Base-by-base conservation (phyloP, 495 filamentous ascomycete genomes). In the Barbatosphaeria neglecta region DNA sequence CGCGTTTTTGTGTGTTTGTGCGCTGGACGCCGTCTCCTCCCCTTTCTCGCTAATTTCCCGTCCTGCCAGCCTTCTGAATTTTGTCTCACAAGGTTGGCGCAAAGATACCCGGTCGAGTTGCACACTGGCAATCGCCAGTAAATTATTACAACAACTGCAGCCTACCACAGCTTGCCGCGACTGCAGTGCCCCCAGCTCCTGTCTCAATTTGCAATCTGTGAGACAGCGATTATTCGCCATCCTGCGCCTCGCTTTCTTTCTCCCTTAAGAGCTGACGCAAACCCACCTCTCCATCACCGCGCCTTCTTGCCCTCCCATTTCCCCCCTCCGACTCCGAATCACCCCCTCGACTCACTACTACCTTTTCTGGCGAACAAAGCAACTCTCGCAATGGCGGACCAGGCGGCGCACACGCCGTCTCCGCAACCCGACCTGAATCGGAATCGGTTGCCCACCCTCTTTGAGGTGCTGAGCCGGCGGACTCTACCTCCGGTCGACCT, bases 401-500 rank as follows among this genome's bases (percentile, higher is more conserved):
- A 52, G 10, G 41, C 56, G 44, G 51, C 57, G 24, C 50, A 54
- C 20, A 56, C 57, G n/a, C 56, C 65, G 17, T 64, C 68, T 20
- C 63, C 66, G 20, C 51, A 63, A 41, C 74, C 74, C 22, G 74
- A 78, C 48, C 48, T 69, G 24, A 60, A 60, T 45, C 80, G 92
- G 44, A 92, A 94, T 59, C 78, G 92, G 31, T 76, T 99, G 10
- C 92, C 92, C 16, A 96, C 86, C 0, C 80, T 97, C 33, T 94
- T 92, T 60, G 92, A 99, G 62, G 92, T 97, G 31, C 73, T 99
- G 31, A 93, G 87, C 55, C 80, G 93, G 44, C 78, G 86, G 38
- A 99, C 92, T 2, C 73, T 90, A 17, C 82, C 93, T 38, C 92
- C 92, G 0, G 90, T 97, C 31, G 93, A 97, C 61, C 77, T 99